phyloP scores from a whole-genome alignment of 805 yeast species.

The Yarrowia sp. region DNA sequence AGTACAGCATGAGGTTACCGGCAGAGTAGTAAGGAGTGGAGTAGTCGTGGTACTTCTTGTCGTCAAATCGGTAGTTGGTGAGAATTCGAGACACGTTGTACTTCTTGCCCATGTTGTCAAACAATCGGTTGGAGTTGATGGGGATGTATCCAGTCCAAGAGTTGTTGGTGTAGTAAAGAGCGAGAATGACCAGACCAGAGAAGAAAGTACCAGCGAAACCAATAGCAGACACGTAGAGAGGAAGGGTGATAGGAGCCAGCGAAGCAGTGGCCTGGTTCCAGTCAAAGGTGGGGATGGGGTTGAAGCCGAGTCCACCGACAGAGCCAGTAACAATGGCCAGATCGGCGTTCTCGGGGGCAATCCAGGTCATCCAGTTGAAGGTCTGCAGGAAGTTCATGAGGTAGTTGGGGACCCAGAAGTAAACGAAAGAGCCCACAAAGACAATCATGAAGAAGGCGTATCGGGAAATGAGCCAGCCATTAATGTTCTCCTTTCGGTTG shows the following conservation, averaged over 20 bases:
- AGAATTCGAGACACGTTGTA: constrained; percentile 60
- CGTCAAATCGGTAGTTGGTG: constrained; percentile 51
- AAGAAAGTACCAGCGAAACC: constrained; percentile 55
- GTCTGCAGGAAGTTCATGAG: constrained; percentile 55
- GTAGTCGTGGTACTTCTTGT: constrained; percentile 59
- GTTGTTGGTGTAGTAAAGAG: constrained; percentile 60
- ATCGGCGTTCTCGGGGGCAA: constrained; percentile 58
- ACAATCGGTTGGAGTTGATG: constrained; percentile 61
- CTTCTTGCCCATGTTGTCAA: constrained; percentile 59
- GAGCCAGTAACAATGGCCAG: constrained; percentile 60
- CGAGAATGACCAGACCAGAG: constrained; percentile 56
- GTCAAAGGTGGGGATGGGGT: constrained; percentile 63
- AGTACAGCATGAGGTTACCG: constrained; percentile 55
- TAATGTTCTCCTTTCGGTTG: constrained; percentile 55
- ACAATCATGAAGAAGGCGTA: constrained; percentile 57
- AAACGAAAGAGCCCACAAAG: constrained; percentile 56
- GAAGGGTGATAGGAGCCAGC: constrained; percentile 58
- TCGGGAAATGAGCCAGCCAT: constrained; percentile 67
- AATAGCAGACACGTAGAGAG: constrained; percentile 53
- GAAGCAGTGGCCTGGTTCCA: constrained; percentile 65
- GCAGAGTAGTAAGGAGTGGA: constrained; percentile 75
- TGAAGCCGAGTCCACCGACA: constrained; percentile 58
- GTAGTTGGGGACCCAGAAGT: constrained; percentile 73
- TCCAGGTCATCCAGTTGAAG: constrained; percentile 71
- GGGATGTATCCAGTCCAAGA: constrained; percentile 70